Conservation (phyloP, 345 rosid genomes). For the Zanthoxylum bungeanum region DNA sequence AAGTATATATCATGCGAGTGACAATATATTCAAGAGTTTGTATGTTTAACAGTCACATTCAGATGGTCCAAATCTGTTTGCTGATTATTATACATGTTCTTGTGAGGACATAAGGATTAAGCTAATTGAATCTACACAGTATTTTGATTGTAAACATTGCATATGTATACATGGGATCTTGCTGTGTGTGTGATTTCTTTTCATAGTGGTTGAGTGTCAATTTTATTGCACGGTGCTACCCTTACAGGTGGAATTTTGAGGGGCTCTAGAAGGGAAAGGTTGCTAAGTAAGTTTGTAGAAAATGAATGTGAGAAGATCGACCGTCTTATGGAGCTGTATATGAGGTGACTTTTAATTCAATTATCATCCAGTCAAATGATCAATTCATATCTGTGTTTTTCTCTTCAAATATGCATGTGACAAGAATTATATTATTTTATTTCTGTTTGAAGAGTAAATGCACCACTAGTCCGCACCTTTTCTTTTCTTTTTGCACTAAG, state of each 20-base stretch:
- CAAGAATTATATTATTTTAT: neutral
- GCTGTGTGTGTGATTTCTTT: neutral
- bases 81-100: neutral
- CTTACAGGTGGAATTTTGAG: slow-evolving; percentile 78
- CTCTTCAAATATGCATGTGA: neutral
- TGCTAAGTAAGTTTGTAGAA: slow-evolving; percentile 89
- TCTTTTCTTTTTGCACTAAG: neutral
- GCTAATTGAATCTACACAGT: neutral
- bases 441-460: slow-evolving; percentile 7
- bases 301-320: slow-evolving; percentile 97
- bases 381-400: neutral
- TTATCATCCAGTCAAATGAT: neutral
- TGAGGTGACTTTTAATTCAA: slow-evolving; percentile 45
- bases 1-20: neutral
- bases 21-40: neutral
- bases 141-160: neutral
- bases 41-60: neutral
- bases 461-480: neutral
- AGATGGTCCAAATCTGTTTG: neutral
- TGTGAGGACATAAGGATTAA: neutral
- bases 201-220: neutral
- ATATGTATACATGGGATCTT: neutral
- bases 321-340: slow-evolving; percentile 87
- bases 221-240: slow-evolving; percentile 11
- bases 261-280: slow-evolving; percentile 89